Evolutionary conservation across 371 early-diverging fungal species (phyloP).

Genomic region (Rhizopus arrhizus): DNA sequence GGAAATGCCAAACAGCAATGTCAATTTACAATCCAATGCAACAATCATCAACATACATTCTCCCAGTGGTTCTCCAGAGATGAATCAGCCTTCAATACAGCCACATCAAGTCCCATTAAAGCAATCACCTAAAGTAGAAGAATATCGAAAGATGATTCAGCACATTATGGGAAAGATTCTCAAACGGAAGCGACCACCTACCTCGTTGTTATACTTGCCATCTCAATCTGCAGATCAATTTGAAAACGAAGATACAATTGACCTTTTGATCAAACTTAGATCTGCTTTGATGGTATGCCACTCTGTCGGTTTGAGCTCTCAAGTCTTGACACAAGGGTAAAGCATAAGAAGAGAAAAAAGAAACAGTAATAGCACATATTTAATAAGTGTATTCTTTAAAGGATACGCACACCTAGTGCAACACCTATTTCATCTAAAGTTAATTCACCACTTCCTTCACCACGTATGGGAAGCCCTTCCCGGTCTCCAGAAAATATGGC

Average conservation of each 20-base stretch:
- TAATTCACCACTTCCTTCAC: conserved; percentile 42
- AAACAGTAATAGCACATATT: neutral
- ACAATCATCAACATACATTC: conserved; percentile 33
- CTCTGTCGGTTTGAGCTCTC: conserved; percentile 28
- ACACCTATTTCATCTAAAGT: conserved; percentile 40
- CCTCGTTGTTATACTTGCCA: conserved; percentile 28
- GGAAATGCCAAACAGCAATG: conserved; percentile 17
- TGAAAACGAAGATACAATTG: conserved; percentile 52
- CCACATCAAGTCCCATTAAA: conserved; percentile 10
- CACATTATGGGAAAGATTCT: conserved; percentile 39
- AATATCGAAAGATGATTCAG: conserved; percentile 46
- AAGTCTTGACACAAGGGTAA: conserved; percentile 40
- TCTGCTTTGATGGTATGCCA: conserved; percentile 39
- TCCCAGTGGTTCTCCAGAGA: conserved; percentile 9
- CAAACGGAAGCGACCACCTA: conserved; percentile 48
- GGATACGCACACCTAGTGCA: conserved; percentile 31
- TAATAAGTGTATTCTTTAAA: conserved; percentile 10
- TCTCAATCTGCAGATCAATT: conserved; percentile 25
- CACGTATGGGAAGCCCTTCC: conserved; percentile 28
- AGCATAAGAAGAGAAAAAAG: neutral
- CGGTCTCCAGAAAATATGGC: conserved; percentile 18
- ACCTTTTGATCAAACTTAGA: conserved; percentile 45
- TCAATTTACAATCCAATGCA: conserved; percentile 21
- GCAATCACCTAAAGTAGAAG: conserved; percentile 44
- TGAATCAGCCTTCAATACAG: conserved; percentile 14